These are phyloP conservation scores for Curvularia hawaiiensis DNA, from an alignment of 2,329 filamentous ascomycete species.

Conservation along the genomic window DNA sequence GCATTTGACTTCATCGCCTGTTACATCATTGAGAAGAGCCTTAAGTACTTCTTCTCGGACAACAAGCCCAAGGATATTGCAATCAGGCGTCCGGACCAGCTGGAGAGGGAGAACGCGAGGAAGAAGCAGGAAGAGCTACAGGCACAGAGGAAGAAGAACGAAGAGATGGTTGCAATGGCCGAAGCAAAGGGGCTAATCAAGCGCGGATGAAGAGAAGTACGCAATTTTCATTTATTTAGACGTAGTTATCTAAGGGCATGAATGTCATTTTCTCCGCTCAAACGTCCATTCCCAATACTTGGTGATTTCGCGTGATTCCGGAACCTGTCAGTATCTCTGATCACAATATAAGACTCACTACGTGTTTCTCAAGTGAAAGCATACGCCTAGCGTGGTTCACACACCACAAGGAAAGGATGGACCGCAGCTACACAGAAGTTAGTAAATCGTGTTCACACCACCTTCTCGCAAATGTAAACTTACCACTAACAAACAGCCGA, in stretches of 20 bases:
- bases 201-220: not conserved
- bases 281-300: not conserved
- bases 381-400: slow-evolving; percentile 7
- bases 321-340: not conserved
- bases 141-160: slow-evolving; percentile 43
- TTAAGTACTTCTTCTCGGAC: slow-evolving; percentile 89
- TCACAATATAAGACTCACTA: not conserved
- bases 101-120: slow-evolving; percentile 73
- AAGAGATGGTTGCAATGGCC: slow-evolving; percentile 37
- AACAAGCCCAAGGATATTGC: slow-evolving; percentile 95
- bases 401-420: slow-evolving; percentile 16
- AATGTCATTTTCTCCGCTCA: slow-evolving; percentile 8
- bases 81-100: slow-evolving; percentile 81
- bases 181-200: slow-evolving; percentile 18
- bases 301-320: not conserved
- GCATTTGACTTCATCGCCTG: slow-evolving; percentile 84
- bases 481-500: slow-evolving; percentile 33
- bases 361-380: not conserved
- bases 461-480: slow-evolving; percentile 2
- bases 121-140: slow-evolving; percentile 62
- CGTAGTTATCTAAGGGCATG: slow-evolving; percentile 1
- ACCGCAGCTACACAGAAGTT: slow-evolving; percentile 7
- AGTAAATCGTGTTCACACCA: not conserved
- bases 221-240: slow-evolving; percentile 1
- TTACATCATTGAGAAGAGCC: slow-evolving; percentile 81